These are phyloP conservation scores for Chamaecrista fasciculata DNA, from an alignment of 306 rosid species.

Conservation along the genomic window DNA sequence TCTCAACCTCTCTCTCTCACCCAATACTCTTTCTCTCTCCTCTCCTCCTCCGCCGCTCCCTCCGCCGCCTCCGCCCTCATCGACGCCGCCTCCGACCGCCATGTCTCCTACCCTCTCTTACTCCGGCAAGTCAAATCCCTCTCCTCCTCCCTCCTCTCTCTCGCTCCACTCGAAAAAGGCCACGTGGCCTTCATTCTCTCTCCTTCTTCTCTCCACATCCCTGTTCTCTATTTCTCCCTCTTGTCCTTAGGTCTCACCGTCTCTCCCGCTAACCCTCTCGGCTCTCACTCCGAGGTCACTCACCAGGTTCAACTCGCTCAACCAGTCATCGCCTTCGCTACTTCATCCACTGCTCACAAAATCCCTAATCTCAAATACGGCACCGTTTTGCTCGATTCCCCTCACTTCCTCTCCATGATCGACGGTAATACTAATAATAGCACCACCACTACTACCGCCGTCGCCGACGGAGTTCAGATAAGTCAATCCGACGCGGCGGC, in stretches of 20 bases:
- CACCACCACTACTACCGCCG: background rate
- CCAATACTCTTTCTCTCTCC: constrained; percentile 49
- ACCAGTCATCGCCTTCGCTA: constrained; percentile 66
- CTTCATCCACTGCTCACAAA: constrained; percentile 35
- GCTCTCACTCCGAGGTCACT: constrained; percentile 56
- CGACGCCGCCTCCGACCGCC: constrained; percentile 50
- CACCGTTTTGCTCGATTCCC: constrained; percentile 61
- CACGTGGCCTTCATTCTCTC: constrained; percentile 73
- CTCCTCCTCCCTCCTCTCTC: constrained; percentile 38
- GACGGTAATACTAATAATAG: background rate
- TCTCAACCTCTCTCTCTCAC: constrained; percentile 60
- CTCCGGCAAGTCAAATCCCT: constrained; percentile 53
- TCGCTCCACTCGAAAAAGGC: constrained; percentile 50
- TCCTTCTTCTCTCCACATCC: constrained; percentile 61
- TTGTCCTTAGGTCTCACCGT: constrained; percentile 61
- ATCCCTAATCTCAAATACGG: constrained; percentile 35
- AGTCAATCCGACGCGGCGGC: constrained; percentile 64
- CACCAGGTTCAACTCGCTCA: constrained; percentile 52
- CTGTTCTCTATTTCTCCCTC: constrained; percentile 75
- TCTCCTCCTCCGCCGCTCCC: constrained; percentile 31
- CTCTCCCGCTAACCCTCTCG: constrained; percentile 71
- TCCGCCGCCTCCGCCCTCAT: constrained; percentile 44
- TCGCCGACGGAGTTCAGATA: background rate
- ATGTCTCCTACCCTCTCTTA: constrained; percentile 51
- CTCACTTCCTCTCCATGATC: constrained; percentile 61